phyloP scores from a whole-genome alignment of 2,329 filamentous ascomycete species.

The Orbilia oligospora region DNA sequence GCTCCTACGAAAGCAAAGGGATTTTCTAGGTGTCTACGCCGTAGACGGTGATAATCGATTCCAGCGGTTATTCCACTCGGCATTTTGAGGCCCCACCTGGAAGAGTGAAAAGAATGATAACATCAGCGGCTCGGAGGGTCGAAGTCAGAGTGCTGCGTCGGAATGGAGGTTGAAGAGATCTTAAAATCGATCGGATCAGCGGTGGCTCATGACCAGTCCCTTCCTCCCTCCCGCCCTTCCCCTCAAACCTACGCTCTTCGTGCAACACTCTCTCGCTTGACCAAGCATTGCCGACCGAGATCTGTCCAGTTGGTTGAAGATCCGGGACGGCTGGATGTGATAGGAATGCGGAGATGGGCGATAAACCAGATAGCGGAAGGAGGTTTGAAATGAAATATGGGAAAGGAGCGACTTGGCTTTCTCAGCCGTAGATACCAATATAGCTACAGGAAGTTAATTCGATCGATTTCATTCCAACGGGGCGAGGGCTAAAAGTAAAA shows the following conservation, averaged over 20 bases:
- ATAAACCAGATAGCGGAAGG: constrained; percentile 27
- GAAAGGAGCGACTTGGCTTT: constrained; percentile 8
- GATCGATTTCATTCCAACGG: constrained; percentile 5
- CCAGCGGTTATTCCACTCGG: constrained; percentile 21
- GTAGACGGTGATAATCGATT: constrained; percentile 31
- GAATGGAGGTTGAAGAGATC: constrained; percentile 48
- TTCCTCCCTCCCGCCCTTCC: neutral
- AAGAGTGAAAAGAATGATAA: constrained; percentile 12
- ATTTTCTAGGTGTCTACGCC: neutral
- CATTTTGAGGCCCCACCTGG: neutral
- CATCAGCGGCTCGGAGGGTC: constrained; percentile 3
- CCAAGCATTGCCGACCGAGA: constrained; percentile 2
- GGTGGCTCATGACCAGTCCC: neutral
- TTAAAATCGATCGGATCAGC: constrained; percentile 29
- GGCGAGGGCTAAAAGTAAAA: neutral
- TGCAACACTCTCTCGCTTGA: constrained; percentile 11
- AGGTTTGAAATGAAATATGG: constrained; percentile 3
- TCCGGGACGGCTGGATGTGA: constrained; percentile 11
- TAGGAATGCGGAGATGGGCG: constrained; percentile 41
- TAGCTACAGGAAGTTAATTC: neutral
- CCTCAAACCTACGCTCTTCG: neutral
- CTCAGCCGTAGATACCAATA: constrained; percentile 16
- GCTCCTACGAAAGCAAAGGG: constrained; percentile 34
- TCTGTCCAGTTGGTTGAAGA: constrained; percentile 11
- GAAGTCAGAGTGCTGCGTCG: constrained; percentile 36